A percentile compares a stretch with the other conserved stretches of the same genome.
These are phyloP conservation scores for Neurospora sp. DNA, from an alignment of 495 filamentous ascomycete species.

Conservation along the genomic window DNA sequence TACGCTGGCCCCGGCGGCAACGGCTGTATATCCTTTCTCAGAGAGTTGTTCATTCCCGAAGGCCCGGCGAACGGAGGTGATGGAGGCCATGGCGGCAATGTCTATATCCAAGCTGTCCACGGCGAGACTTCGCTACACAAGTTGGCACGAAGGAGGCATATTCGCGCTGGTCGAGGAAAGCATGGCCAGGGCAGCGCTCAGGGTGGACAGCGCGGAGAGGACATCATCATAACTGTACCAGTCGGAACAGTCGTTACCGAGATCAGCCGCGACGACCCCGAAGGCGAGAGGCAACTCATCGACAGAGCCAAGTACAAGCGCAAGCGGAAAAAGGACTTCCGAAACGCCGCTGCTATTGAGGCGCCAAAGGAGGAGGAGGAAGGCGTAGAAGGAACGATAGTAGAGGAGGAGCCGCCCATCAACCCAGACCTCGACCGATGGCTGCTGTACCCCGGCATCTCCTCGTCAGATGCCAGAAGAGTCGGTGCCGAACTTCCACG, in stretches of 20 bases:
- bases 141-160: constrained; percentile 61
- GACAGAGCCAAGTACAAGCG: constrained; percentile 8
- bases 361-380: constrained; percentile 18
- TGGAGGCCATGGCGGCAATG: constrained; percentile 79
- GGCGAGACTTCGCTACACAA: constrained; percentile 91
- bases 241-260: constrained; percentile 88
- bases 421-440: constrained; percentile 55
- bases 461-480: constrained; percentile 53
- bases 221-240: constrained; percentile 81
- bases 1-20: constrained; percentile 74
- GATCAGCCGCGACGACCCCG: constrained; percentile 64
- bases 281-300: constrained; percentile 47
- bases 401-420: constrained; percentile 13
- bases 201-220: constrained; percentile 73
- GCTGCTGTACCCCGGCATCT: constrained; percentile 70
- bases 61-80: constrained; percentile 97
- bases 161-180: constrained; percentile 71
- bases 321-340: constrained; percentile 20
- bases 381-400: constrained; percentile 8
- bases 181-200: constrained; percentile 77
- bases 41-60: constrained; percentile 75
- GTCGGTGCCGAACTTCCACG: constrained; percentile 43
- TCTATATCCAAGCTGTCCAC: constrained; percentile 89
- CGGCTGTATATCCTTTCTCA: constrained; percentile 86
- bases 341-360: constrained; percentile 14